Percentiles rank a stretch among this genome's conserved stretches.
These are phyloP conservation scores for Mucor lusitanicus DNA, from an alignment of 371 early-diverging fungal genomes.

Conservation along the genomic window DNA sequence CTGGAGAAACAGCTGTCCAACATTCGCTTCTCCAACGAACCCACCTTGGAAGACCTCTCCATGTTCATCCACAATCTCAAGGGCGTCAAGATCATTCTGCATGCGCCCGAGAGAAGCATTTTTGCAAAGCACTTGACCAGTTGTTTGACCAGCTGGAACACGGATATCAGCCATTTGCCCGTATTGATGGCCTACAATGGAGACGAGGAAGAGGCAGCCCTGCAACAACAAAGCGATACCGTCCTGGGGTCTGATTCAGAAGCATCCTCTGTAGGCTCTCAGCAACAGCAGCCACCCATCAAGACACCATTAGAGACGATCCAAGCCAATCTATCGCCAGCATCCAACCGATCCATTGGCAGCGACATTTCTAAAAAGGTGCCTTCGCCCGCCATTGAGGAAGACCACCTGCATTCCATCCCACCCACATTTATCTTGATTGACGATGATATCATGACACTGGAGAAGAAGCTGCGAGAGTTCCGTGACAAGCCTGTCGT, in stretches of 20 bases:
- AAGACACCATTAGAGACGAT: slow-evolving; percentile 4
- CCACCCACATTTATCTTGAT: slow-evolving; percentile 57
- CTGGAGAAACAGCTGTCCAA: slow-evolving; percentile 29
- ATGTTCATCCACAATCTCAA: slow-evolving; percentile 49
- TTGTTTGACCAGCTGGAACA: slow-evolving; percentile 61
- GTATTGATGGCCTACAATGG: slow-evolving; percentile 20
- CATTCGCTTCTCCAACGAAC: slow-evolving; percentile 49
- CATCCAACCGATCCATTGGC: slow-evolving; percentile 1
- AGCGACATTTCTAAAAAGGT: slow-evolving; percentile 6
- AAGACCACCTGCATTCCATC: slow-evolving; percentile 38
- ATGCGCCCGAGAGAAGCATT: slow-evolving; percentile 56
- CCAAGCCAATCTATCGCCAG: background rate
- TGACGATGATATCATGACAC: slow-evolving; percentile 49
- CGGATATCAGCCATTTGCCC: slow-evolving; percentile 55
- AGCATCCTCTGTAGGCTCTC: background rate
- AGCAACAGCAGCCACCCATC: slow-evolving; percentile 11
- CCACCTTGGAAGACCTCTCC: slow-evolving; percentile 49
- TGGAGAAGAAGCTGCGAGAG: slow-evolving; percentile 50
- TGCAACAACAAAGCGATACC: background rate
- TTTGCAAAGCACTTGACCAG: slow-evolving; percentile 65
- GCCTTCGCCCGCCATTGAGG: slow-evolving; percentile 31
- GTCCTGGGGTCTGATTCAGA: slow-evolving; percentile 13
- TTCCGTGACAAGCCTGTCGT: slow-evolving; percentile 35
- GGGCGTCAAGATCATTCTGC: slow-evolving; percentile 54
- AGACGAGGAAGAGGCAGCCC: slow-evolving; percentile 4